phyloP scores from a whole-genome alignment of 805 yeast species.

The Nakazawaea holstii region DNA sequence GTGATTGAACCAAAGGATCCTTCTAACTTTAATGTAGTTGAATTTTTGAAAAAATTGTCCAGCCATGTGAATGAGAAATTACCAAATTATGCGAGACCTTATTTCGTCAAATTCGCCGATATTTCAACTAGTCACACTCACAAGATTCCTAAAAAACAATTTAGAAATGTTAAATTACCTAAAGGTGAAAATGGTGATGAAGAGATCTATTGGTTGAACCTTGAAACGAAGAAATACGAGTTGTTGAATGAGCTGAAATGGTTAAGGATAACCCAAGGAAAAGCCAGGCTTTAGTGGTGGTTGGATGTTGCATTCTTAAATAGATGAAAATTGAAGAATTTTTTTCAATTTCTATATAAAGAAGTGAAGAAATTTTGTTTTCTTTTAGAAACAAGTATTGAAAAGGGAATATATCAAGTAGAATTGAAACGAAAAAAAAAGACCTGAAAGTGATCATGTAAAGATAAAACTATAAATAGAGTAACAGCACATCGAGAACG shows the following conservation, averaged over 20 bases:
- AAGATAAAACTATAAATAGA: background rate
- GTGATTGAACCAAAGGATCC: constrained; percentile 50
- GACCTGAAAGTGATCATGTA: background rate
- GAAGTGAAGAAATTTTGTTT: no score
- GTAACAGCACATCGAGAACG: background rate
- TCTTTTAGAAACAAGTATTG: no score
- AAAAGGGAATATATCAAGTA: background rate
- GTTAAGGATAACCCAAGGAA: constrained; percentile 26
- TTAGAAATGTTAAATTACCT: constrained; percentile 65
- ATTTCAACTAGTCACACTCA: constrained; percentile 75
- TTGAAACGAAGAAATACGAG: constrained; percentile 40
- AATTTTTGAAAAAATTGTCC: constrained; percentile 35
- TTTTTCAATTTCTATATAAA: no score
- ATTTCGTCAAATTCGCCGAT: constrained; percentile 65
- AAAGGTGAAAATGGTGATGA: constrained; percentile 58
- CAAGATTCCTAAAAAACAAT: constrained; percentile 68
- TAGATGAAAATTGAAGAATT: background rate
- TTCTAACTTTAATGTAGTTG: constrained; percentile 17
- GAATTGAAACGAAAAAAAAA: background rate
- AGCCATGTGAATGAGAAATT: constrained; percentile 34
- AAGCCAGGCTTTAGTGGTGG: constrained; percentile 16
- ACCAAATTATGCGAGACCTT: constrained; percentile 84
- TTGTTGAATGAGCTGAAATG: constrained; percentile 54
- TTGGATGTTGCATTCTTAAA: no score
- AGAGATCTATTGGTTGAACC: constrained; percentile 63